These are phyloP conservation scores for Sarcocystis neurona DNA, from an alignment of 169 alveolate genomes.

Conservation along the genomic window DNA sequence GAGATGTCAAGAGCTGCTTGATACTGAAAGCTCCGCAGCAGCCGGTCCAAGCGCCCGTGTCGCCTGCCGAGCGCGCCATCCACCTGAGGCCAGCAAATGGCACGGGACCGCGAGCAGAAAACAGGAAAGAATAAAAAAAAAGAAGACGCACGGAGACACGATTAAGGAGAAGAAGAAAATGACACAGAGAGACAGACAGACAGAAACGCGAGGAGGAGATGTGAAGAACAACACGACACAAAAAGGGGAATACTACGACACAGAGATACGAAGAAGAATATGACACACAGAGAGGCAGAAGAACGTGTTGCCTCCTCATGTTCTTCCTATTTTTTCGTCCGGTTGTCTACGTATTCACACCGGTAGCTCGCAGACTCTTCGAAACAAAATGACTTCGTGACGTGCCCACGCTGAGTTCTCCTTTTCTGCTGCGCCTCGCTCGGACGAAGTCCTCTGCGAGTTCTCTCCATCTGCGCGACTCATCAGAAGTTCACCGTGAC, in stretches of 20 bases:
- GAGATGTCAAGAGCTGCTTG: slow-evolving; percentile 40
- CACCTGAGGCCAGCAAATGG: too few relatives aligned
- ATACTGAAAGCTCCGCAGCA: slow-evolving; percentile 37
- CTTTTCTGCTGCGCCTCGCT: too few relatives aligned
- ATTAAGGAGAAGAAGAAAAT: neutral
- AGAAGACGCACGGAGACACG: too few relatives aligned
- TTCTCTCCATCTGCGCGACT: too few relatives aligned
- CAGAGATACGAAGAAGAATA: neutral
- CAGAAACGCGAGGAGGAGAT: neutral
- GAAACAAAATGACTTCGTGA: too few relatives aligned
- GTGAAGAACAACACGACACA: neutral
- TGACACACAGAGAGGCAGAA: neutral
- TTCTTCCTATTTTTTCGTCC: neutral
- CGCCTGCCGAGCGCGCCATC: neutral
- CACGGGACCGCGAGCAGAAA: too few relatives aligned
- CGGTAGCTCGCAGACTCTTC: neutral
- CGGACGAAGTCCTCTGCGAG: too few relatives aligned
- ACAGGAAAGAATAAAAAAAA: too few relatives aligned
- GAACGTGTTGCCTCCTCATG: neutral
- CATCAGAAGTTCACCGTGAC: too few relatives aligned
- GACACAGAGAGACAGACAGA: neutral
- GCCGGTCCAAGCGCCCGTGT: slow-evolving; percentile 19
- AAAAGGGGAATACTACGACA: neutral
- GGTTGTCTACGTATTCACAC: neutral
- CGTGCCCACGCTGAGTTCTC: too few relatives aligned